phyloP scores from a whole-genome alignment of 2,329 filamentous ascomycete genomes.

The Myriosclerotinia curreyana region DNA sequence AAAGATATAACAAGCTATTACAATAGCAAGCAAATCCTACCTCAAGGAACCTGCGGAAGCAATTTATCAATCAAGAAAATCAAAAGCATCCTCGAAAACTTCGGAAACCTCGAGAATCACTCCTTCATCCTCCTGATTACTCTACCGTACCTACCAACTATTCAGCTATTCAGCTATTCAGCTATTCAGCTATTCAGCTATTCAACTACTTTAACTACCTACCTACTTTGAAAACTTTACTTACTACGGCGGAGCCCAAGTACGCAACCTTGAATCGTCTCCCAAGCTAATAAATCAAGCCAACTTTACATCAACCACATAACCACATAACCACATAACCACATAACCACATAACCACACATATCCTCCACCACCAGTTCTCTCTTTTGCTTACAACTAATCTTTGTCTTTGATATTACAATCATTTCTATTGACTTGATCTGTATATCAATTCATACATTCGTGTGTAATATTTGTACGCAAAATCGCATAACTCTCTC shows the following conservation, averaged over 20 bases:
- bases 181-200: background rate
- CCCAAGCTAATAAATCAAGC: conserved; percentile 9
- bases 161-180: background rate
- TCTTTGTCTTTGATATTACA: background rate
- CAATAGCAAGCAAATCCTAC: too few relatives aligned
- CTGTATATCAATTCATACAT: background rate
- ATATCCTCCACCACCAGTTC: conserved; percentile 25
- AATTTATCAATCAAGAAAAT: background rate
- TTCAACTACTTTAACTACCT: background rate
- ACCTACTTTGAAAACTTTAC: too few relatives aligned
- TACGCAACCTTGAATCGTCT: conserved; percentile 1
- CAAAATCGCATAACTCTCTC: background rate
- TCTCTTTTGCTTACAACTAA: conserved; percentile 35
- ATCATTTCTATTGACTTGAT: conserved; percentile 6
- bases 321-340: background rate
- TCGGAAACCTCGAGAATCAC: background rate
- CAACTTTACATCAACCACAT: conserved; percentile 8
- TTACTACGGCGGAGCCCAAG: background rate
- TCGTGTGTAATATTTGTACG: background rate
- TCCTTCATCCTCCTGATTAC: background rate
- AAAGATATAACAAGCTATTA: too few relatives aligned
- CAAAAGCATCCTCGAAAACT: background rate
- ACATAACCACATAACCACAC: conserved; percentile 1
- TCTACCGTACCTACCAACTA: background rate
- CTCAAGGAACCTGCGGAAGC: background rate